These are phyloP conservation scores for Pseudoturritis turrita DNA, from an alignment of 345 rosid species.

Conservation along the genomic window DNA sequence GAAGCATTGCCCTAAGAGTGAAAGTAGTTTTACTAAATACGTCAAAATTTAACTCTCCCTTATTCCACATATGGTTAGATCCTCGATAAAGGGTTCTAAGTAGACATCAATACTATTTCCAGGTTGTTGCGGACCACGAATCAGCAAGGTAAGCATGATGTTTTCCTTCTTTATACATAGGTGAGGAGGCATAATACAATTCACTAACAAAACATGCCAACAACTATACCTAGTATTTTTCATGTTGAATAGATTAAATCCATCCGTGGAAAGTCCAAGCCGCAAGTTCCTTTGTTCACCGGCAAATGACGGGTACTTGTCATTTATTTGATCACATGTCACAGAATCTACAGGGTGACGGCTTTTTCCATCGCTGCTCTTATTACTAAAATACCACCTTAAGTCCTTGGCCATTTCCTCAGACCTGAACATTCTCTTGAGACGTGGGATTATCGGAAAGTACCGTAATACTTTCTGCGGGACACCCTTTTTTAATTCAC, in stretches of 20 bases:
- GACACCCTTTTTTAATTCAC: too few relatives aligned
- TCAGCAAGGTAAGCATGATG: too few relatives aligned
- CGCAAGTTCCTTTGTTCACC: background rate
- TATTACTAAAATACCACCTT: background rate
- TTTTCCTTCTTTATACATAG: too few relatives aligned
- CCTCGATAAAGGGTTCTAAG: background rate
- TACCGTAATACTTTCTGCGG: too few relatives aligned
- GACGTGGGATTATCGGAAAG: background rate
- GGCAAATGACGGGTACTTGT: too few relatives aligned
- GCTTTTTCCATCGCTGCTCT: background rate
- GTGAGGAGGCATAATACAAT: too few relatives aligned
- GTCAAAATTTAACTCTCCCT: background rate
- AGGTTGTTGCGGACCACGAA: background rate
- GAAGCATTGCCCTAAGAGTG: background rate
- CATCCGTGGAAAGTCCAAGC: too few relatives aligned
- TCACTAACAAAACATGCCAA: too few relatives aligned
- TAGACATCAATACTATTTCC: background rate
- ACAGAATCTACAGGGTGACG: background rate
- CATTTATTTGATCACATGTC: background rate
- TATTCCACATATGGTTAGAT: background rate
- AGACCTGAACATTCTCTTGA: background rate
- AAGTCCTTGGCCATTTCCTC: background rate
- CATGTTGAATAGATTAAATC: too few relatives aligned
- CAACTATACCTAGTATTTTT: too few relatives aligned
- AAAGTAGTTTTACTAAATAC: background rate